Conservation (phyloP, 1,284 basidiomycete genomes). For the Trichosporon ovoides region DNA sequence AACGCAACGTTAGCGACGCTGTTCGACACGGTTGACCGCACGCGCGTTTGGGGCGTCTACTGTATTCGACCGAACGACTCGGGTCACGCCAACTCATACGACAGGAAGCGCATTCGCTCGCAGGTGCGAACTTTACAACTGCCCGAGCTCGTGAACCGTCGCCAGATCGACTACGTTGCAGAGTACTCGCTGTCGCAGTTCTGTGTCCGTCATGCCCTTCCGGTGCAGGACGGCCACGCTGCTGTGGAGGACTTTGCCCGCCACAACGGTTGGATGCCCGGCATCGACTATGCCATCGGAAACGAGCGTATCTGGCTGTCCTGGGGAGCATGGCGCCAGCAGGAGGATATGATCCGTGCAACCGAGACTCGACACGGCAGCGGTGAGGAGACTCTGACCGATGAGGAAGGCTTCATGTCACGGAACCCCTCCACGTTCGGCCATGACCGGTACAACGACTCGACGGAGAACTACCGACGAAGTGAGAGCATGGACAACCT, state of each 20-base stretch:
- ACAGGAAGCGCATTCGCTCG: slow-evolving; percentile 73
- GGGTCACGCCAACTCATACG: slow-evolving; percentile 76
- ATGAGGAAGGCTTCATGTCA: slow-evolving; percentile 24
- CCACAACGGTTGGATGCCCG: slow-evolving; percentile 60
- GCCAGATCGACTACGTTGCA: slow-evolving; percentile 60
- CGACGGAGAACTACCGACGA: background rate
- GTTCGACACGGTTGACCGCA: slow-evolving; percentile 60
- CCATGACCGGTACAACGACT: slow-evolving; percentile 1
- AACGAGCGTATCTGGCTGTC: slow-evolving; percentile 62
- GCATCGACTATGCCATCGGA: slow-evolving; percentile 61
- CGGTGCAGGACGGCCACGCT: slow-evolving; percentile 14
- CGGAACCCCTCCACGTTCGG: slow-evolving; percentile 4
- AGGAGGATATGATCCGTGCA: slow-evolving; percentile 70
- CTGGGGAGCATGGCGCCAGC: slow-evolving; percentile 73
- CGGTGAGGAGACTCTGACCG: slow-evolving; percentile 49
- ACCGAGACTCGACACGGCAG: slow-evolving; percentile 53
- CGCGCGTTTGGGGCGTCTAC: slow-evolving; percentile 68
- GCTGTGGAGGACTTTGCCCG: slow-evolving; percentile 32
- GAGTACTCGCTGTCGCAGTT: slow-evolving; percentile 64
- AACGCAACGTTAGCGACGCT: slow-evolving; percentile 76
- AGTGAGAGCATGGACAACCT: slow-evolving; percentile 22
- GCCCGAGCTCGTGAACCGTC: slow-evolving; percentile 64
- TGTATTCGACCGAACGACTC: slow-evolving; percentile 89
- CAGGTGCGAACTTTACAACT: slow-evolving; percentile 72
- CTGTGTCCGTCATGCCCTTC: slow-evolving; percentile 62